Base-by-base conservation (phyloP, 805 yeast species). In the Candida berthetii region DNA sequence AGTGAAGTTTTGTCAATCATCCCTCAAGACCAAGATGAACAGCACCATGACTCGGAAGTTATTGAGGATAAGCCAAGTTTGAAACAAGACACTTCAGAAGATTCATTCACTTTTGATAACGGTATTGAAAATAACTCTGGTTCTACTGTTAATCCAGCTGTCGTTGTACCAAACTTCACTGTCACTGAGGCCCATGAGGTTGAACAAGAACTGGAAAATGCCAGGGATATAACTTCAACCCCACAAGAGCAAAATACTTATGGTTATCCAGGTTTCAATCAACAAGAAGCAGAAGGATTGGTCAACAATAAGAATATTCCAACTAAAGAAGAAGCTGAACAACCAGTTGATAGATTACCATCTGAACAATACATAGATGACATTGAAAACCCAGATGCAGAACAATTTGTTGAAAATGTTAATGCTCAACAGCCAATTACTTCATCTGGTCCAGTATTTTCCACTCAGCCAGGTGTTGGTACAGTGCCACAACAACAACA, bases 1-100 rank as follows among this genome's bases (percentile, higher is more conserved):
- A 48, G 53, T 41, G 34, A 39, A 28, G 29, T 34, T 8, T 29
- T 33, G 11, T 39, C 37, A 3, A 19, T 34, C 18, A 17, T 22
- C 7, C 15, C 15, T 22, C 8, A 34, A 10, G 17, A 22, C 18
- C 16, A 22, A 8, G 16, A 34, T 10, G 15, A 32, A 14, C 20
- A 32, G 16, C 35, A 7, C n/a, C n/a, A n/a, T n/a, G n/a, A 9
- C n/a, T 27, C 8, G n/a, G 29, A 27, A 4, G n/a, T 27, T 13
- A 27, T 27, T 27, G n/a, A 27, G 13, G 29, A 27, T 27, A 13
- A 27, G 8, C n/a, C 6, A 22, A 22, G 6, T 22, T 6, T 22
- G 6, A 22, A 22, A 8, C 24, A 22, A 22, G 24, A 22, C 8
- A 22, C 8, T 22, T 6, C 24, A 27, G n/a, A 10, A 7, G 27